Evolutionary conservation across 352 stramenopile species (phyloP).

Genomic region (Phytophthora foliorum): DNA sequence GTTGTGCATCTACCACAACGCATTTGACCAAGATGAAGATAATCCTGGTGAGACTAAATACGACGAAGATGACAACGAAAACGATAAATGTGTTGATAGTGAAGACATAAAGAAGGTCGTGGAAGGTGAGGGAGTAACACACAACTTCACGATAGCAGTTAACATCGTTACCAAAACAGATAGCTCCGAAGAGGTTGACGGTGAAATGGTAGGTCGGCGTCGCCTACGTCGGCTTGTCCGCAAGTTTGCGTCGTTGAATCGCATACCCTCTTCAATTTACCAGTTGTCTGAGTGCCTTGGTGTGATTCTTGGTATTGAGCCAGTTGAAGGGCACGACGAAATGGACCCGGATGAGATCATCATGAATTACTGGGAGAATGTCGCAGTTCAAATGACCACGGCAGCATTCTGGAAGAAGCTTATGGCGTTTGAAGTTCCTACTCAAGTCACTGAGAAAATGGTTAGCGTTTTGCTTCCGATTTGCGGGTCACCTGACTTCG

Average conservation of each 20-base stretch:
- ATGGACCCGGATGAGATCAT: conserved; percentile 78
- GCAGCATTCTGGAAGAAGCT: conserved; percentile 62
- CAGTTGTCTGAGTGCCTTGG: conserved; percentile 78
- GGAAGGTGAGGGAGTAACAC: background rate
- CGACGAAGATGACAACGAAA: conserved; percentile 6
- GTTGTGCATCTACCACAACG: conserved; percentile 43
- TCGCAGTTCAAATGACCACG: conserved; percentile 42
- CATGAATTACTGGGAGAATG: conserved; percentile 78
- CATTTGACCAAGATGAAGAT: conserved; percentile 25
- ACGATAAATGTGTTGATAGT: background rate
- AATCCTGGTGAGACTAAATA: background rate
- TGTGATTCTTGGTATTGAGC: conserved; percentile 70
- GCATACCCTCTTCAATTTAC: conserved; percentile 60
- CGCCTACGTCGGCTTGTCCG: conserved; percentile 32
- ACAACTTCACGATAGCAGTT: background rate
- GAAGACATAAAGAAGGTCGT: background rate
- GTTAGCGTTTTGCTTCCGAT: conserved; percentile 67
- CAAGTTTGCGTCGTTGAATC: conserved; percentile 49
- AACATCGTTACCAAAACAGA: background rate
- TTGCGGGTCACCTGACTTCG: conserved; percentile 70
- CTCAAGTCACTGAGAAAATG: conserved; percentile 55
- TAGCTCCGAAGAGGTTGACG: background rate
- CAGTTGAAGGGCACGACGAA: conserved; percentile 66
- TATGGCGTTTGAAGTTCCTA: conserved; percentile 52
- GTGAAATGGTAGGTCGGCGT: background rate